Percentiles rank a stretch among this genome's conserved stretches.
Conservation (phyloP, 352 stramenopile species). For the Globisporangium alternatum region DNA sequence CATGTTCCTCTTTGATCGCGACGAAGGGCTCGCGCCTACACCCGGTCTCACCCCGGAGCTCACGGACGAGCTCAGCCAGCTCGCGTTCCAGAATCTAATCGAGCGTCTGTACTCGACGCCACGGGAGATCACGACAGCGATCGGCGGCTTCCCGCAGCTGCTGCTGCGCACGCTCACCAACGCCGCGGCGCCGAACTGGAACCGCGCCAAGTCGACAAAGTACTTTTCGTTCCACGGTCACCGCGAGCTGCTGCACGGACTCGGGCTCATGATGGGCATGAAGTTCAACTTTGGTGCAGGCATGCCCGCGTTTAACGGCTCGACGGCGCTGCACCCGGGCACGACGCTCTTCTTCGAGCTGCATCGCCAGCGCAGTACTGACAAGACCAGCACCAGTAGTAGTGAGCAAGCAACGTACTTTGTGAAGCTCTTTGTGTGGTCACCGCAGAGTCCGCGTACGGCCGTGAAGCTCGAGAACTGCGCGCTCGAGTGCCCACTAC, state of each 20-base stretch:
- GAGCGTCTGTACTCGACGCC: slow-evolving; percentile 71
- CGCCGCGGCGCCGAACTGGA: slow-evolving; percentile 28
- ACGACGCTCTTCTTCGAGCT: slow-evolving; percentile 81
- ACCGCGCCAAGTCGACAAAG: slow-evolving; percentile 39
- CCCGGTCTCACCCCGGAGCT: slow-evolving; percentile 47
- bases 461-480: slow-evolving; percentile 62
- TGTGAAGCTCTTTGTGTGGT: slow-evolving; percentile 72
- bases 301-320: slow-evolving; percentile 59
- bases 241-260: slow-evolving; percentile 72
- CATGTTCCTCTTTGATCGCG: slow-evolving; percentile 71
- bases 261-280: slow-evolving; percentile 80
- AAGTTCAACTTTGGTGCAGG: slow-evolving; percentile 68
- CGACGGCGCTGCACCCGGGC: slow-evolving; percentile 57
- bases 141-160: slow-evolving; percentile 66
- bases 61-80: slow-evolving; percentile 40
- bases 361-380: slow-evolving; percentile 25
- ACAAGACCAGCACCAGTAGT: not conserved
- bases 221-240: slow-evolving; percentile 82
- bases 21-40: slow-evolving; percentile 48
- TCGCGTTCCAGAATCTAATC: slow-evolving; percentile 73
- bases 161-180: slow-evolving; percentile 62
- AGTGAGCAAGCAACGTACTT: slow-evolving; percentile 31
- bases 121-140: slow-evolving; percentile 58
- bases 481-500: slow-evolving; percentile 50
- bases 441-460: slow-evolving; percentile 45